Percentiles rank a stretch among this genome's conserved stretches.
phyloP scores from a whole-genome alignment of 1,284 basidiomycete genomes.

The Trichosporon coremiiforme region DNA sequence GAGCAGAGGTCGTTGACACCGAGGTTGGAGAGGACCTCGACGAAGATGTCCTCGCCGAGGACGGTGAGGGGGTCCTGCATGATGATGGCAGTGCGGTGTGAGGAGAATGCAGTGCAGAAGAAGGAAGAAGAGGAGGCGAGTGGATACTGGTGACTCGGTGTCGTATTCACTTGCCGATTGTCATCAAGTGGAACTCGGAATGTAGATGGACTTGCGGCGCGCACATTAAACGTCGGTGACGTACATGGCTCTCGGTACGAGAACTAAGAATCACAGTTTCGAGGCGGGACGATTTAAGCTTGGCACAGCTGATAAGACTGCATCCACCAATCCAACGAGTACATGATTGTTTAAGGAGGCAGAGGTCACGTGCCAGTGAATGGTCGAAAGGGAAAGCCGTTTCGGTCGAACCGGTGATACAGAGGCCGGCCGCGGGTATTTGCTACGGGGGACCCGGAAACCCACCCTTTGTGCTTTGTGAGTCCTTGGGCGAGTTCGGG shows the following conservation, averaged over 20 bases:
- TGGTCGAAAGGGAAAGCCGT: not conserved
- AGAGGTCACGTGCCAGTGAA: not conserved
- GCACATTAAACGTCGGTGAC: constrained; percentile 1
- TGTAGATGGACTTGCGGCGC: not conserved
- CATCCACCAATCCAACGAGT: not conserved
- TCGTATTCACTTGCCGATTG: not conserved
- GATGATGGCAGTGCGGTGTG: not conserved
- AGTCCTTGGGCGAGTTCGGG: not conserved
- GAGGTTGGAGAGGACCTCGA: constrained; percentile 43
- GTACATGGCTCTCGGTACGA: not conserved
- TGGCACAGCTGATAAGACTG: not conserved
- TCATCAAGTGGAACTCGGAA: constrained; percentile 8
- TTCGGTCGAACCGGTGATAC: not conserved
- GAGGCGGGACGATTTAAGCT: not conserved
- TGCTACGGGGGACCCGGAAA: not conserved
- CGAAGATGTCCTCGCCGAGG: constrained; percentile 46
- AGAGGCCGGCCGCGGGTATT: not conserved
- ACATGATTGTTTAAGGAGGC: not conserved
- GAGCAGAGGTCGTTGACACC: constrained; percentile 33
- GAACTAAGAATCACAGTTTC: not conserved
- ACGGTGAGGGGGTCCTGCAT: constrained; percentile 38
- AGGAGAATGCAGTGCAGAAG: not conserved
- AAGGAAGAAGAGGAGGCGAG: not conserved
- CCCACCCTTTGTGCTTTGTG: not conserved
- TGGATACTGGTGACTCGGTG: constrained; percentile 3